Percentiles rank a stretch among this genome's conserved stretches.
These are phyloP conservation scores for Solanum clarkiae DNA, from an alignment of 257 asterid genomes.

Conservation along the genomic window DNA sequence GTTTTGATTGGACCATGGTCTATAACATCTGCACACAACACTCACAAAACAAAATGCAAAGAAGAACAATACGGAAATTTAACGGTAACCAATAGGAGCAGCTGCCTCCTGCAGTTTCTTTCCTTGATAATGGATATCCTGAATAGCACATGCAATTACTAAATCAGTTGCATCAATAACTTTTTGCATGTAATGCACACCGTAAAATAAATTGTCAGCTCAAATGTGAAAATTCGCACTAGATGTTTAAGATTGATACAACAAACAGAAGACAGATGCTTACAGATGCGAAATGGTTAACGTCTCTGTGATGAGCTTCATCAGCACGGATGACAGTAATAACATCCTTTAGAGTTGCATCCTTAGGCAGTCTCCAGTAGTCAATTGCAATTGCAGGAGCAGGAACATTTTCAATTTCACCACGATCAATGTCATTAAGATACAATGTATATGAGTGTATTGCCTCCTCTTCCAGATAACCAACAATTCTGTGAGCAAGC, in stretches of 20 bases:
- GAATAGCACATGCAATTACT: conserved; percentile 4
- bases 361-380: conserved; percentile 79
- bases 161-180: background rate
- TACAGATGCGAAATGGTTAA: conserved; percentile 95
- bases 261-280: conserved; percentile 8
- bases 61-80: background rate
- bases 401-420: conserved; percentile 50
- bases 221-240: background rate
- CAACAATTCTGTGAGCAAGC: conserved; percentile 84
- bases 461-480: conserved; percentile 96
- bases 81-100: conserved; percentile 79
- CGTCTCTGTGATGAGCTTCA: conserved; percentile 97
- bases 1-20: background rate
- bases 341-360: conserved; percentile 71
- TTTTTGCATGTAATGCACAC: background rate
- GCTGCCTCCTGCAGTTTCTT: conserved; percentile 68
- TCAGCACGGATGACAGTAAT: conserved; percentile 79
- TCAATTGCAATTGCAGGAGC: conserved; percentile 93
- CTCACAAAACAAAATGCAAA: background rate
- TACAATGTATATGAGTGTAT: conserved; percentile 72
- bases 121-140: conserved; percentile 86
- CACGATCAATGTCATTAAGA: conserved; percentile 67
- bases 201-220: background rate
- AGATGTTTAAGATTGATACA: background rate
- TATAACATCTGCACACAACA: background rate